Percentiles rank a stretch among this genome's conserved stretches.
phyloP scores from a whole-genome alignment of 495 filamentous ascomycete genomes.

The Hyaloscypha hepaticicola region DNA sequence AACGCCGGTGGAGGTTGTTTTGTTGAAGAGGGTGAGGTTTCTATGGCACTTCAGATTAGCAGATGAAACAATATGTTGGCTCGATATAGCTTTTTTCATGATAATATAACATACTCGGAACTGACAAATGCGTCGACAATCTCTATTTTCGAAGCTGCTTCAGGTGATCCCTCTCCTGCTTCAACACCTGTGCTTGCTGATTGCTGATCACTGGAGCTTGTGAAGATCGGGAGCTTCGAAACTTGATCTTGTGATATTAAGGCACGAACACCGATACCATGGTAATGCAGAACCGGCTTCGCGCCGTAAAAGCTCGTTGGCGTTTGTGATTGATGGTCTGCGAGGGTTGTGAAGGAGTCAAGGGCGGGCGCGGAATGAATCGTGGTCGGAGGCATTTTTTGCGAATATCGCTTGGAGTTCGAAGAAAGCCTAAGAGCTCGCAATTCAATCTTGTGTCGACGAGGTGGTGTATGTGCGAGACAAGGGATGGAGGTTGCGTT shows the following conservation, averaged over 20 bases:
- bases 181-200: slow-evolving; percentile 32
- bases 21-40: slow-evolving; percentile 71
- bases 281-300: slow-evolving; percentile 78
- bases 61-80: not conserved
- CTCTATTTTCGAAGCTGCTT: slow-evolving; percentile 37
- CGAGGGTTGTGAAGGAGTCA: slow-evolving; percentile 66
- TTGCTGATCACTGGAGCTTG: not conserved
- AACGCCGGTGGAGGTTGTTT: slow-evolving; percentile 57
- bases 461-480: too few species aligned
- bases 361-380: slow-evolving; percentile 49
- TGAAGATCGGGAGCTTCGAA: slow-evolving; percentile 52
- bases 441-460: not conserved
- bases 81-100: not conserved
- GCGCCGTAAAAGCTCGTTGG: slow-evolving; percentile 78
- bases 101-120: slow-evolving; percentile 61
- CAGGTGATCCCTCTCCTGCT: slow-evolving; percentile 34
- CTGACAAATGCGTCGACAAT: slow-evolving; percentile 74
- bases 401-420: too few species aligned
- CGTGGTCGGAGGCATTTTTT: slow-evolving; percentile 37
- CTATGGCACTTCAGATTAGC: slow-evolving; percentile 42
- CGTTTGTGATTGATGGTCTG: slow-evolving; percentile 80
- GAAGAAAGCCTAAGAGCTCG: not conserved
- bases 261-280: slow-evolving; percentile 61
- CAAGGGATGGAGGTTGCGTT: not conserved
- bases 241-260: slow-evolving; percentile 45